Base-by-base conservation (phyloP, 129 eudicot genomes). In the Escallonia rubra region DNA sequence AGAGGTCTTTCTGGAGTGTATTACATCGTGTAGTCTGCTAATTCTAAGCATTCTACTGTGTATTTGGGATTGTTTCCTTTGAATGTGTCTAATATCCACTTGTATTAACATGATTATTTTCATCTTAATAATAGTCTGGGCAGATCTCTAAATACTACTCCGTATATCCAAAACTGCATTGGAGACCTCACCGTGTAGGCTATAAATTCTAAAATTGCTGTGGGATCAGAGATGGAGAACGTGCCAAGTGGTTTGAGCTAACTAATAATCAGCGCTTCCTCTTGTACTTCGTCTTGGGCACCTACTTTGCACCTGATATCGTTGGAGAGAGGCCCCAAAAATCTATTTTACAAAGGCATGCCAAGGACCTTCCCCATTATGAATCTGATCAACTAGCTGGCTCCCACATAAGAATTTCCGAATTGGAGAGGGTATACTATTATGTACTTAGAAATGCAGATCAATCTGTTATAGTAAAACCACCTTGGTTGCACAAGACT, bases 251-350 rank as follows among this genome's bases (percentile, higher is more conserved):
- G 54, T 57, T 65, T 52, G 68, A 75, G 13, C 74, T 80, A 38
- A 82, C 86, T 55, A 82, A 82, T 34, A 94, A 91, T 75, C 89
- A 83, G 78, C 67, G 60, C 71, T 91, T 91, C 76, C 87, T 91
- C 72, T 68, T 88, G 57, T 75, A 81, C 75, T 86, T 91, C 65
- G 81, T 88, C 74, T 83, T 86, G 87, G 97, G 97, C 8, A 71
- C 86, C 53, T 91, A 87, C 75, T 91, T 91, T 56, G 96, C 81
- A 8, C 96, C 97, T 41, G 76, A 88, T 81, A 80, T 91, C 63
- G 86, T 72, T 69, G 76, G 23, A 3, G 82, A 81, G 54, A 16
- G 62, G 4, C 73, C 80, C 44, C 86, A 41, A 5, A 88, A 83
- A 47, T 85, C 97, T 0, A 81, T 82, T 59, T 75, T 86, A 58